Conservation (phyloP, 2,329 filamentous ascomycete species). For the Fusarium pseudocircinatum region DNA sequence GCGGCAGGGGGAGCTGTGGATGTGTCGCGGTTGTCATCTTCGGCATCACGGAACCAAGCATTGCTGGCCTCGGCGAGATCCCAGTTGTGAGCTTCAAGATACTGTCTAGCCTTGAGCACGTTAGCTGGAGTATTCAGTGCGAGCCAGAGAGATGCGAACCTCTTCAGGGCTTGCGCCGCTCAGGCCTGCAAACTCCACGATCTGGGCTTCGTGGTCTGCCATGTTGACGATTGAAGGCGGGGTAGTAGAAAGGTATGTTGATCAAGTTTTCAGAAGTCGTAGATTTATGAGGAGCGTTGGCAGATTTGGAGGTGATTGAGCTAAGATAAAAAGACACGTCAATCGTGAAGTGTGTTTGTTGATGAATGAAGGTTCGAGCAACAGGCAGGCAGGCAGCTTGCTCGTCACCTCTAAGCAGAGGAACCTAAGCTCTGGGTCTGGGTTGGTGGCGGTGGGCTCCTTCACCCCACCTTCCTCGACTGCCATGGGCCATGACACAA, state of each 20-base stretch:
- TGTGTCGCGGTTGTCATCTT: slow-evolving; percentile 60
- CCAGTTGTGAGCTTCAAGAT: slow-evolving; percentile 73
- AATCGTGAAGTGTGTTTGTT: background rate
- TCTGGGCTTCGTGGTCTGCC: slow-evolving; percentile 44
- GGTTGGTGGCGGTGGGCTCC: slow-evolving; percentile 37
- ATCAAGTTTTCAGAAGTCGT: background rate
- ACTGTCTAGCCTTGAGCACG: slow-evolving; percentile 67
- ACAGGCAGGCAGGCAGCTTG: slow-evolving; percentile 42
- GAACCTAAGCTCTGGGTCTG: slow-evolving; percentile 18
- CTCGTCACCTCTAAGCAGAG: slow-evolving; percentile 43
- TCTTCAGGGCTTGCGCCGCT: slow-evolving; percentile 42
- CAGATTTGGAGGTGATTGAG: background rate
- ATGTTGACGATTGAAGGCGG: slow-evolving; percentile 42
- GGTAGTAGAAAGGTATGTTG: slow-evolving; percentile 17
- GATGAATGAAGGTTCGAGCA: slow-evolving; percentile 7
- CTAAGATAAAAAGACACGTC: background rate
- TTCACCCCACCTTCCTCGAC: slow-evolving; percentile 28
- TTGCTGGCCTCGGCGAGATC: slow-evolving; percentile 70
- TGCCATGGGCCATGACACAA: slow-evolving; percentile 16
- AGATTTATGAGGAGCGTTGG: background rate
- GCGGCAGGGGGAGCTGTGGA: slow-evolving; percentile 51
- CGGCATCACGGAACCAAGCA: slow-evolving; percentile 64
- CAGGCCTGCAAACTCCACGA: slow-evolving; percentile 44
- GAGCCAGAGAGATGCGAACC: slow-evolving; percentile 21
- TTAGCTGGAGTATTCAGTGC: background rate